Percentiles rank a stretch among this genome's conserved stretches.
Conservation (phyloP, 2,329 filamentous ascomycete genomes). For the Fusarium solani-melongenae region DNA sequence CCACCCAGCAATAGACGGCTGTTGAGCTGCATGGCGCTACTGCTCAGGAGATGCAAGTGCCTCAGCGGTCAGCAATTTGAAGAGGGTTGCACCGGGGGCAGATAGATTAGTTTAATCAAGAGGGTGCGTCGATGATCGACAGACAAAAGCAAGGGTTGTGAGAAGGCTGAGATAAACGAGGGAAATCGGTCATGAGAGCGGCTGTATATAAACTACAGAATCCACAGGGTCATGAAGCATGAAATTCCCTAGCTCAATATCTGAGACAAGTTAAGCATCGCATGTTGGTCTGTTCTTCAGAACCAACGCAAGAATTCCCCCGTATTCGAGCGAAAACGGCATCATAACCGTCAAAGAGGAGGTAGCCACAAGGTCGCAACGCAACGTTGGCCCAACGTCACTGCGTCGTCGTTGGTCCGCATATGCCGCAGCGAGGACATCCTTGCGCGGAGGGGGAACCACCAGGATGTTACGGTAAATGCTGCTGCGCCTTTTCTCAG, state of each 20-base stretch:
- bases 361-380: neutral
- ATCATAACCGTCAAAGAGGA: neutral
- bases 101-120: neutral
- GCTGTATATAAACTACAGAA: neutral
- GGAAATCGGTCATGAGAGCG: neutral
- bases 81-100: neutral
- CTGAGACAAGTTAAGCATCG: neutral
- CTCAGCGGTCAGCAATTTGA: neutral
- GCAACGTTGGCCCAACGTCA: neutral
- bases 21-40: slow-evolving; percentile 24
- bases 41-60: neutral
- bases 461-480: neutral
- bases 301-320: neutral
- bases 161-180: neutral
- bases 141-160: neutral
- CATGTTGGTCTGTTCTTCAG: neutral
- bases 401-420: neutral
- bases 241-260: neutral
- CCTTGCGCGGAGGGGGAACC: neutral
- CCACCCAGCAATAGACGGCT: slow-evolving; percentile 9
- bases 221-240: neutral
- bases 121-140: neutral
- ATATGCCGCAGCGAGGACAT: slow-evolving; percentile 3
- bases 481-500: neutral
- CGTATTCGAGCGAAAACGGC: neutral